Evolutionary conservation across 2,329 filamentous ascomycete species (phyloP).

Genomic region (Penicillium sp.): DNA sequence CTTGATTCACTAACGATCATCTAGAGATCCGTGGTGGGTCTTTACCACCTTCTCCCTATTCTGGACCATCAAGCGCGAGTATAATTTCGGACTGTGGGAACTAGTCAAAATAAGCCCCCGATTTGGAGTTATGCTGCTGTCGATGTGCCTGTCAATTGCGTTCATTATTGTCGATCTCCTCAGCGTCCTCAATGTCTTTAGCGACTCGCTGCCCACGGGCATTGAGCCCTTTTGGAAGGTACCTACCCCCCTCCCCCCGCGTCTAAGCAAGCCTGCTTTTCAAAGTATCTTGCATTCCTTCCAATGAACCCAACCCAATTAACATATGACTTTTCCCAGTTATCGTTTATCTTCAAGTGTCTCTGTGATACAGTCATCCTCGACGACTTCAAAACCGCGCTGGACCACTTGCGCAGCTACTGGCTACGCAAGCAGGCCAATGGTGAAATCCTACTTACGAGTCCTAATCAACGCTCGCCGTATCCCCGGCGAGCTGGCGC

Average conservation of each 20-base stretch:
- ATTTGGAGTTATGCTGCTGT: constrained; percentile 60
- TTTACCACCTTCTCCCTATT: constrained; percentile 60
- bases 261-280: too few relatives aligned
- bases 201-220: constrained; percentile 47
- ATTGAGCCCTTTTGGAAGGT: constrained; percentile 65
- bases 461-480: not conserved
- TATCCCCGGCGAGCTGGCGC: not conserved
- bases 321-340: constrained; percentile 16
- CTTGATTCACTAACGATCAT: not conserved
- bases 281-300: too few relatives aligned
- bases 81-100: constrained; percentile 58
- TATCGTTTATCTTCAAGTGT: constrained; percentile 65
- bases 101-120: constrained; percentile 62
- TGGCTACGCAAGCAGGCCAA: constrained; percentile 32
- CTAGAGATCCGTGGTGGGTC: constrained; percentile 66
- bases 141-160: constrained; percentile 60
- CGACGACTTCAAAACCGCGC: constrained; percentile 65
- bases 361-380: constrained; percentile 65
- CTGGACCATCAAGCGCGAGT: constrained; percentile 62
- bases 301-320: too few relatives aligned
- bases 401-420: constrained; percentile 40
- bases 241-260: not conserved
- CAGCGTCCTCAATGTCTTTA: constrained; percentile 55
- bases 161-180: constrained; percentile 63
- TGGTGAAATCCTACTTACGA: constrained; percentile 17